Evolutionary conservation across 257 asterid genomes (phyloP).

Genomic region (Nicotiana sylvestris): DNA sequence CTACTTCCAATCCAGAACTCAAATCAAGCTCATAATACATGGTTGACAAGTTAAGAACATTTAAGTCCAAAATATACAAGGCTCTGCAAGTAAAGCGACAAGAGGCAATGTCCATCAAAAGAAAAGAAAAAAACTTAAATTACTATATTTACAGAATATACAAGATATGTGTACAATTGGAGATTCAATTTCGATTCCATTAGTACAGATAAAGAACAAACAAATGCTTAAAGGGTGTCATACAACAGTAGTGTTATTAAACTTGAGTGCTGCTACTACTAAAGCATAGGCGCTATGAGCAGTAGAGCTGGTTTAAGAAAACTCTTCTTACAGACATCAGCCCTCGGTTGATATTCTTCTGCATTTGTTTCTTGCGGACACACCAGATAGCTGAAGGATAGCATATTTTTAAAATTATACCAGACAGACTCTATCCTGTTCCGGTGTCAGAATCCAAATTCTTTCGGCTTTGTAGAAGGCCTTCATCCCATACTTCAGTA

Average conservation of each 20-base stretch:
- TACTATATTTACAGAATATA: too few species aligned
- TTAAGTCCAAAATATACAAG: too few species aligned
- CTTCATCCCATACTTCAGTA: constrained; percentile 83
- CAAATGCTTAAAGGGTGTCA: neutral
- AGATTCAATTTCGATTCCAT: too few species aligned
- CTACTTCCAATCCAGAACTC: too few species aligned
- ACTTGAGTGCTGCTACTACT: neutral
- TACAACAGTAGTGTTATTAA: neutral
- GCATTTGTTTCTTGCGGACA: neutral
- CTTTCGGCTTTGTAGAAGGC: constrained; percentile 56
- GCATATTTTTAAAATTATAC: neutral
- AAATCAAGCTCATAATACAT: too few species aligned
- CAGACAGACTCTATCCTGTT: constrained; percentile 11
- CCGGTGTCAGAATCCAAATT: constrained; percentile 39
- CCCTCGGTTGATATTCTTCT: neutral
- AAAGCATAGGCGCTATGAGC: neutral
- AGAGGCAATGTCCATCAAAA: too few species aligned
- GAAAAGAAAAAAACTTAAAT: too few species aligned
- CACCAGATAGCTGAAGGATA: neutral
- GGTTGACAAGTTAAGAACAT: too few species aligned
- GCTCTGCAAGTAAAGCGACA: too few species aligned
- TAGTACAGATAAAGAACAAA: neutral
- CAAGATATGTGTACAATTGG: too few species aligned
- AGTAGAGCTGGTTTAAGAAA: neutral
- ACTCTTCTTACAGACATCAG: neutral